Percentiles rank a stretch among this genome's conserved stretches.
Conservation (phyloP, 2,329 filamentous ascomycete species). For the Beauveria brongniartii region DNA sequence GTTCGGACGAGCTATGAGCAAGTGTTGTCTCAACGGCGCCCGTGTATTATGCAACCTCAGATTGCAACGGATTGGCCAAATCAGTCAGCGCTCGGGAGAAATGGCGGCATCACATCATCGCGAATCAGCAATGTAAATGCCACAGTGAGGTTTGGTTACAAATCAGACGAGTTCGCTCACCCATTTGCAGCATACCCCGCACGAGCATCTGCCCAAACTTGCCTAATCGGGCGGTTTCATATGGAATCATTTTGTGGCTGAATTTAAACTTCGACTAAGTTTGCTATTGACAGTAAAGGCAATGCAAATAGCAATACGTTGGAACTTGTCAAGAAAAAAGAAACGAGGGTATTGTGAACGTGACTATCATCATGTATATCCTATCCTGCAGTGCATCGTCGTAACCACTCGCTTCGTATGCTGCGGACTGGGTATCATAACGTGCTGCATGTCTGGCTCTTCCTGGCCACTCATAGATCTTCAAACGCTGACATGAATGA, state of each 20-base stretch:
- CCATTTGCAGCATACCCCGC: neutral
- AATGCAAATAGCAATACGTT: too few species aligned
- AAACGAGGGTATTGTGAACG: neutral
- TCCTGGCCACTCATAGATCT: neutral
- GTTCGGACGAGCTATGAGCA: neutral
- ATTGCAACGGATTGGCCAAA: neutral
- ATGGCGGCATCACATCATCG: neutral
- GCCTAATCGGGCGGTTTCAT: neutral
- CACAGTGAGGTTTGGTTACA: neutral
- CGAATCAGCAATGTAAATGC: neutral
- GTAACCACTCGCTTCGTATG: neutral
- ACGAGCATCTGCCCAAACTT: neutral
- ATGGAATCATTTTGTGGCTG: neutral
- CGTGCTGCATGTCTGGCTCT: neutral
- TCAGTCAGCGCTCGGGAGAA: neutral
- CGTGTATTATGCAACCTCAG: neutral
- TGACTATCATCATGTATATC: conserved; percentile 2
- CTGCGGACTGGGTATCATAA: neutral
- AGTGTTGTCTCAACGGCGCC: neutral
- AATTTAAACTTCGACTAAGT: neutral
- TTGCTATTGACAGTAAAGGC: too few species aligned
- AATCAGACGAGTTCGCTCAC: neutral
- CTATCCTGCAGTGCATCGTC: neutral
- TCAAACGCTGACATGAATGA: neutral
- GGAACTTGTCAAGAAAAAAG: too few species aligned